Conservation (phyloP, 169 alveolate genomes). For the Eimeria tenella region DNA sequence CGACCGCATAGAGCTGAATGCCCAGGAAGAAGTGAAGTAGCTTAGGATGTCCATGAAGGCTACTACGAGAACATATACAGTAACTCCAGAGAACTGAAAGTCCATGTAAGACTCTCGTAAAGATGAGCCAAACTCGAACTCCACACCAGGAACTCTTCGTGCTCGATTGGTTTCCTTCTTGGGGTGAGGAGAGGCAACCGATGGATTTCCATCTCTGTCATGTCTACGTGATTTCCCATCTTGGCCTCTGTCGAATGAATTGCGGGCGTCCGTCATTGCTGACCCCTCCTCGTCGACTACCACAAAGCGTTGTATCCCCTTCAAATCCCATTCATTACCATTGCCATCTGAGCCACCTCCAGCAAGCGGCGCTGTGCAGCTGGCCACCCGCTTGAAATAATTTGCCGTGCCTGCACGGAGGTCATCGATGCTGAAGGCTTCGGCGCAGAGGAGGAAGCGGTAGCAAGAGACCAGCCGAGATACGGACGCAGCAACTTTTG, state of each 20-base stretch:
- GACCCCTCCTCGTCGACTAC: neutral
- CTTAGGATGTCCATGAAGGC: conserved; percentile 81
- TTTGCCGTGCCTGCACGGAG: conserved; percentile 75
- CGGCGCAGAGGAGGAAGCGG: conserved; percentile 64
- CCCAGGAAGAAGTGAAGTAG: conserved; percentile 73
- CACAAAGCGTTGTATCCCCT: neutral
- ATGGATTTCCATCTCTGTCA: neutral
- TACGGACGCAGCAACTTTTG: conserved; percentile 74
- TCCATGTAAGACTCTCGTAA: conserved; percentile 77
- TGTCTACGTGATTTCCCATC: neutral
- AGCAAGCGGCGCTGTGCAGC: conserved; percentile 67
- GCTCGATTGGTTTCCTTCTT: neutral
- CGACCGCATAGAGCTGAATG: conserved; percentile 75
- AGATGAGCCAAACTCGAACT: conserved; percentile 72
- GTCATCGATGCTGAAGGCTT: conserved; percentile 81
- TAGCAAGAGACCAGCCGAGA: conserved; percentile 77
- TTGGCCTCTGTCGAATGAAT: neutral
- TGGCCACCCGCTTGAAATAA: conserved; percentile 72
- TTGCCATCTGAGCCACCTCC: neutral
- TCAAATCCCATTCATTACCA: neutral
- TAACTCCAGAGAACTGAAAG: conserved; percentile 80
- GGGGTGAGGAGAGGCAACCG: neutral
- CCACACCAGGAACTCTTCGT: conserved; percentile 39
- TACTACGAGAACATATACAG: conserved; percentile 81
- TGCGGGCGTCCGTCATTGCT: neutral